Evolutionary conservation across 139 green algal species (phyloP).

Genomic region (Nannochloris sp.): DNA sequence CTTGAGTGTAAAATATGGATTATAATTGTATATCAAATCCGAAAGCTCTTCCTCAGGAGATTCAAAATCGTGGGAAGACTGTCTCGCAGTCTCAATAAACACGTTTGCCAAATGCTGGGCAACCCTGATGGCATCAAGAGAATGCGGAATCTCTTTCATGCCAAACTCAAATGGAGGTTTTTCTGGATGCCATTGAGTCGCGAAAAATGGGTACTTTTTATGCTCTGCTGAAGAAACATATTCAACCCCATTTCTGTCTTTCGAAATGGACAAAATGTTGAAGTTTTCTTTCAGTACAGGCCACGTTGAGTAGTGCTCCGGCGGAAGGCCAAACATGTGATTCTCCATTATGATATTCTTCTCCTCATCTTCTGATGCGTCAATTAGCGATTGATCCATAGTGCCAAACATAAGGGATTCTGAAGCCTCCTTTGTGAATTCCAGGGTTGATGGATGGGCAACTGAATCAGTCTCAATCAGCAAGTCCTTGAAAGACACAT

Average conservation of each 20-base stretch:
- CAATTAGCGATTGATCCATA: conserved; percentile 30
- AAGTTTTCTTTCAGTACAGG: conserved; percentile 46
- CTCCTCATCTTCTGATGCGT: conserved; percentile 38
- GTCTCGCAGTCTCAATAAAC: conserved; percentile 56
- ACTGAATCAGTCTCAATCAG: conserved; percentile 68
- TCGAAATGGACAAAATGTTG: conserved; percentile 48
- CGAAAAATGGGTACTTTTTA: conserved; percentile 72
- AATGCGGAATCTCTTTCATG: conserved; percentile 62
- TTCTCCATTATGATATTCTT: conserved; percentile 71
- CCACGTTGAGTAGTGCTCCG: conserved; percentile 53
- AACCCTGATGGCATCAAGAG: conserved; percentile 55
- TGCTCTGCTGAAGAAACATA: conserved; percentile 72
- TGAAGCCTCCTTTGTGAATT: conserved; percentile 26
- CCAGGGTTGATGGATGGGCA: conserved; percentile 49
- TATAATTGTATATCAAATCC: conserved; percentile 63
- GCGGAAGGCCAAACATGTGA: conserved; percentile 71
- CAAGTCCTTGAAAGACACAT: conserved; percentile 61
- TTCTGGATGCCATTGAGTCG: conserved; percentile 77
- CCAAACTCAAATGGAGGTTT: conserved; percentile 78
- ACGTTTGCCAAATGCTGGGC: conserved; percentile 57
- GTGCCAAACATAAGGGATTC: conserved; percentile 33
- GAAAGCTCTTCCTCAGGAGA: conserved; percentile 65
- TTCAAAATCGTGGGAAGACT: conserved; percentile 50
- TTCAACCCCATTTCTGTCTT: conserved; percentile 58
- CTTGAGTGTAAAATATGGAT: conserved; percentile 51